Evolutionary conservation across 208 protist genomes (phyloP).

Genomic region (Wallacemonas sp.): DNA sequence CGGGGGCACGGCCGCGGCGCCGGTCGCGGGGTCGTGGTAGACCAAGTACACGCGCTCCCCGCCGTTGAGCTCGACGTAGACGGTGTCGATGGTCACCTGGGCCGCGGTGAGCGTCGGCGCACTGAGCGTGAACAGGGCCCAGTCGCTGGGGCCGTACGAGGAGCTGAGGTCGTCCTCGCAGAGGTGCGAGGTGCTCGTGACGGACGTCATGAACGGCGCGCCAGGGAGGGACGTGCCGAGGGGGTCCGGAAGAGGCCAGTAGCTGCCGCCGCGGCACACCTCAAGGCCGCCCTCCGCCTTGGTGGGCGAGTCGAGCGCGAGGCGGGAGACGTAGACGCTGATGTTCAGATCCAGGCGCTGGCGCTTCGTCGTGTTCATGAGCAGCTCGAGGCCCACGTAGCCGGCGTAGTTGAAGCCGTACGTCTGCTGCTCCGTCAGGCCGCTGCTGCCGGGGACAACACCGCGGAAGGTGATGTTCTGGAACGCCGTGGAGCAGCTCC

Average conservation of each 20-base stretch:
- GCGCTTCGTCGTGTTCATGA: conserved; percentile 57
- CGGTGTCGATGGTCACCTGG: conserved; percentile 47
- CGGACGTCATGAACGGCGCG: conserved; percentile 56
- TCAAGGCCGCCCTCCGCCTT: conserved; percentile 42
- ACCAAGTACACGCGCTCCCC: conserved; percentile 51
- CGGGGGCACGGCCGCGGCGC: conserved; percentile 32
- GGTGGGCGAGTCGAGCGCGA: conserved; percentile 48
- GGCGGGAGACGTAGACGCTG: conserved; percentile 67
- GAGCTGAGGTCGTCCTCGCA: conserved; percentile 76
- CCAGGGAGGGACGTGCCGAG: conserved; percentile 72
- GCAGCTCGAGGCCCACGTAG: conserved; percentile 53
- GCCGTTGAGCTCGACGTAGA: conserved; percentile 51
- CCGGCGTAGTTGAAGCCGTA: conserved; percentile 70
- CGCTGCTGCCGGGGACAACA: conserved; percentile 58
- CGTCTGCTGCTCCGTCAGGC: conserved; percentile 36
- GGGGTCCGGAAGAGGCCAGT: conserved; percentile 83
- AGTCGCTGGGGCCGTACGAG: conserved; percentile 80
- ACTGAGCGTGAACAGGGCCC: conserved; percentile 72
- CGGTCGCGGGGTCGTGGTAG: conserved; percentile 60
- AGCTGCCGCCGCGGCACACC: conserved; percentile 71
- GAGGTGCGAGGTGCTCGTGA: conserved; percentile 28
- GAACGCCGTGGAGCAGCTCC: conserved; percentile 54
- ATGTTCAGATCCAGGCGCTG: conserved; percentile 49
- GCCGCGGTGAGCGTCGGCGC: conserved; percentile 38
- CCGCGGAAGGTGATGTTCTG: conserved; percentile 87